Conservation (phyloP, 2,329 filamentous ascomycete species). For the Macroventuria anomochaeta region DNA sequence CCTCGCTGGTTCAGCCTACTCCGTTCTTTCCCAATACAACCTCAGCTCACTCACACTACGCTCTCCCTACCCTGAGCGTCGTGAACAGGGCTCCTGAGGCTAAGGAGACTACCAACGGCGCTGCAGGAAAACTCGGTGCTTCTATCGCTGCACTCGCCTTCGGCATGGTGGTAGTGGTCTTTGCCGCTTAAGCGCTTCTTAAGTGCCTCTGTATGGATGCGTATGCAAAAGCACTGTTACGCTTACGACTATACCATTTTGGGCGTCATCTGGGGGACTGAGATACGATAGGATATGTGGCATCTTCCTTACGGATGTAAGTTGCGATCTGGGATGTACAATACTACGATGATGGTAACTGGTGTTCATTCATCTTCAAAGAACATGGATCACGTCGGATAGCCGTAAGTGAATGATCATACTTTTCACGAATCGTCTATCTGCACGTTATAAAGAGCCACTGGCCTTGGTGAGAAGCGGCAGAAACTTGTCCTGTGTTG, state of each 20-base stretch:
- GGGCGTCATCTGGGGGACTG: background rate
- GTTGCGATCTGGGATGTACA: slow-evolving; percentile 5
- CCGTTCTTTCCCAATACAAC: slow-evolving; percentile 20
- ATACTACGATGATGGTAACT: background rate
- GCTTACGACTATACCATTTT: background rate
- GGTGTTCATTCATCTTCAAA: background rate
- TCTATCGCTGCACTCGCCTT: slow-evolving; percentile 14
- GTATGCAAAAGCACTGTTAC: background rate
- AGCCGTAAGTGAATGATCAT: background rate
- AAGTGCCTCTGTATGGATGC: background rate
- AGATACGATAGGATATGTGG: slow-evolving; percentile 2
- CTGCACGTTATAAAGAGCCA: too few species aligned
- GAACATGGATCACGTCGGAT: background rate
- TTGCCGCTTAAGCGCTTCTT: background rate
- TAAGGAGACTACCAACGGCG: slow-evolving; percentile 1
- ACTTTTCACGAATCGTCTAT: background rate
- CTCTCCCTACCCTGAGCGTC: slow-evolving; percentile 18
- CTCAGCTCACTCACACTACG: slow-evolving; percentile 6
- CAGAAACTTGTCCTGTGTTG: too few species aligned
- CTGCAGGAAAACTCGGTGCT: slow-evolving; percentile 5
- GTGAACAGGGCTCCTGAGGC: slow-evolving; percentile 5
- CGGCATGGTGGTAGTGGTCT: slow-evolving; percentile 10
- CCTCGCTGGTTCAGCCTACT: slow-evolving; percentile 2
- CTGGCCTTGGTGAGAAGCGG: too few species aligned
- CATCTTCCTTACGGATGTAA: background rate